Base-by-base conservation (phyloP, 2,329 filamentous ascomycete genomes). In the Sphaerulina vaccinii region DNA sequence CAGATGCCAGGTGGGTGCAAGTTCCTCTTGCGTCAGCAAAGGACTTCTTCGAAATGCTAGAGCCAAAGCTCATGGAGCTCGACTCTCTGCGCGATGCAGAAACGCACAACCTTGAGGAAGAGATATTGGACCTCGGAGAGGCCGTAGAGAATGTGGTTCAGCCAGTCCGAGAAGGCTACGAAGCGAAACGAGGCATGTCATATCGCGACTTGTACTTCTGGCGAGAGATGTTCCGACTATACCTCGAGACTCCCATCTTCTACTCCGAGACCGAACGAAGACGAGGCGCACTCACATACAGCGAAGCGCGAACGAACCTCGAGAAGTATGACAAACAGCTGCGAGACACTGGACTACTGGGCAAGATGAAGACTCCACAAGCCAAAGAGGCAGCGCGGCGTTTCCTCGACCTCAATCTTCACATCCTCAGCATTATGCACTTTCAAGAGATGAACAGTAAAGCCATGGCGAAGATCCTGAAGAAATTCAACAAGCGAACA, bases 401-500 rank as follows among this genome's bases (percentile, higher is more conserved):
- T 19, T 95, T 95, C 63, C 71, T 92, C 55, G 73, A 78, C 41
- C 77, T 95, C 61, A 95, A 95, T 65, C 75, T 81, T 19, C 79
- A 82, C 46, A 78, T 95, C n/a, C 76, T 95, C n/a, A 85, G 85
- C 55, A 86, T 87, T 45, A 77, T 95, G 58, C 84, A 85, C 53
- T 95, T 95, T 61, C 88, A 91, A 63, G 89, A 93, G 65, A 84
- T 95, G 58, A 95, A 95, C 63, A 81, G 82, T 58, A 80, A 80
- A 23, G 90, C 90, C 1, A 82, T 93, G 62, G 75, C 75, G 27
- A 95, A 95, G 69, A 95, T 95, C 45, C 72, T 95, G 47, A 95
- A 95, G 69, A 95, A 90, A 83, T 95, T 95, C 66, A 88, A 93
- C 71, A 95, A 95, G 70, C 82, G 84, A 52, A 95, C 90, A 1